Evolutionary conservation across 768 basidiomycete genomes (phyloP).

Genomic region (Auricularia sp.): DNA sequence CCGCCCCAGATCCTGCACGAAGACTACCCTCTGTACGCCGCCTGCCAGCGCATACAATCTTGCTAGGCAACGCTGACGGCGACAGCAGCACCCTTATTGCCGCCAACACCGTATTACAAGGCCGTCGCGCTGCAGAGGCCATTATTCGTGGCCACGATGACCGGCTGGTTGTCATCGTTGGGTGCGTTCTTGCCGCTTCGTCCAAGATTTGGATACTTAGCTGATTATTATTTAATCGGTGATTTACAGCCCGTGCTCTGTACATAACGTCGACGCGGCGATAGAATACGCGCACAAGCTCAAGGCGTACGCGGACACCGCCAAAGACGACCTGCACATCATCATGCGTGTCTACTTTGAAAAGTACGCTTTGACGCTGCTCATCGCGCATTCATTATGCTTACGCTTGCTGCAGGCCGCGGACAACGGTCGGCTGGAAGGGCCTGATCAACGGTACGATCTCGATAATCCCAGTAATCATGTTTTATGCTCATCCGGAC

Average conservation of each 20-base stretch:
- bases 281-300: slow-evolving; percentile 79
- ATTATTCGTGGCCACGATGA: slow-evolving; percentile 84
- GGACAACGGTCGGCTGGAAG: slow-evolving; percentile 98
- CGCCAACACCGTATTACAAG: slow-evolving; percentile 84
- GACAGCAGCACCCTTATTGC: slow-evolving; percentile 55
- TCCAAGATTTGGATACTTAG: too few relatives aligned
- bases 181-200: slow-evolving; percentile 35
- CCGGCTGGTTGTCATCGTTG: slow-evolving; percentile 83
- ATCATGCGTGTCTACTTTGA: slow-evolving; percentile 99
- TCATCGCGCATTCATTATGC: too few relatives aligned
- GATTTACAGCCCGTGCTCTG: slow-evolving; percentile 61
- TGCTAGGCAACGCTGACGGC: slow-evolving; percentile 1
- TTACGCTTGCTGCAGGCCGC: slow-evolving; percentile 27
- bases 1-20: slow-evolving; percentile 93
- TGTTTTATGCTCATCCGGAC: too few relatives aligned
- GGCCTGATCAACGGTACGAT: slow-evolving; percentile 78
- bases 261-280: slow-evolving; percentile 81
- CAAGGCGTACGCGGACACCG: slow-evolving; percentile 65
- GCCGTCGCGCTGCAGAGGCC: slow-evolving; percentile 66
- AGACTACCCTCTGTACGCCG: slow-evolving; percentile 73
- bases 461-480: not conserved
- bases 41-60: not conserved
- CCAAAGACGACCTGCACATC: slow-evolving; percentile 82
- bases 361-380: slow-evolving; percentile 33
- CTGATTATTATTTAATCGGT: too few relatives aligned